Evolutionary conservation across 768 basidiomycete genomes (phyloP), one percentile per base, ranked within the genome.

Genomic region (Pulveroboletus sp.): DNA sequence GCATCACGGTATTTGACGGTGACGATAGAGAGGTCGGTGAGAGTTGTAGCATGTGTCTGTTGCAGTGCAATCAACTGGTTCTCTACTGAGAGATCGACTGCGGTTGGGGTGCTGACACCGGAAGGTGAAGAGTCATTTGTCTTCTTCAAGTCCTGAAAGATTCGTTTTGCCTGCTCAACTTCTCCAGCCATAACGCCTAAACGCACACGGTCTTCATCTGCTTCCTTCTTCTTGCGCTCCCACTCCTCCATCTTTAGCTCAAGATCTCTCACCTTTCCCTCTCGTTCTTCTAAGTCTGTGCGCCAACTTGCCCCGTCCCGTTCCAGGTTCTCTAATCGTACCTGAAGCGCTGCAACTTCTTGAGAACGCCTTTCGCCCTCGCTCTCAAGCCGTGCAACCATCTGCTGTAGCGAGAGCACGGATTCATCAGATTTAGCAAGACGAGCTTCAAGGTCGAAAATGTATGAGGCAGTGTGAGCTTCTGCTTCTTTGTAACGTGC

Each of bases 1-100:
- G 94, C 89, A 52, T 95, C 89, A 28, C 84, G 83, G 63, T 94
- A 97, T 67, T 94, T 94, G 47, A 72, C 69, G 1, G 86, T 83
- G 32, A 96, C 79, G 1, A 81, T 75, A 7, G 90, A 83, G 33
- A 94, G 76, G 57, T 94, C 90, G 8, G 81, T 73, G 18, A 94
- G 76, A 0, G 89, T 91, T 37, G 84, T 84, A 9, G 81, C 81
- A 59, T 93, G 89, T 4, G 84, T 88, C 62, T 89, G 80, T 61
- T 87, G 89, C n/a, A 98, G 77, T 10, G 79, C 73, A 8, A 81
- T 67, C 26, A 94, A 72, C 67, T 94, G 87, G 18, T 68, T 71
- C 59, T 84, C 80, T 17, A 81, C 61, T 3, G 72, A 66, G 13
- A 66, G 62, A 26, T 79, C 75, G 18, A 64, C 50, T 18, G 68